Base-by-base conservation (phyloP, 192 early-diverging fungal species). In the Rhizoclosmatium globosum region DNA sequence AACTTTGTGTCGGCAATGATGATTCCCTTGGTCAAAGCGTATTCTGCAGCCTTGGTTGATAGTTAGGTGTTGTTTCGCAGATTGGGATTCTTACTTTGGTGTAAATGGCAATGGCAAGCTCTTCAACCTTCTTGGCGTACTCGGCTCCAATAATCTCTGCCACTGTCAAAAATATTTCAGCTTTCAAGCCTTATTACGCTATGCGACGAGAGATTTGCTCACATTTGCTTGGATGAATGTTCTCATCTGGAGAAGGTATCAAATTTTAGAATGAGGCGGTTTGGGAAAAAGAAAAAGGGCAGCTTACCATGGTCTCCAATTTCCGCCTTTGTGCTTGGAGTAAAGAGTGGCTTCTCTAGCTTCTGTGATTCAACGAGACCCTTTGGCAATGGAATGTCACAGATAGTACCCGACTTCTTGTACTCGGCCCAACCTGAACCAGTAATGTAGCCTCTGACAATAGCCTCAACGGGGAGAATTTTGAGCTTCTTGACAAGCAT, bases 1-100 rank as follows among this genome's bases (percentile, higher is more conserved):
- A 99, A 98, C 84, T 99, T 99, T 47, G 98, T 99, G 72, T 99
- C 98, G 11, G 98, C 98, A 86, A 99, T 99, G 66, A 99, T 95
- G 71, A 99, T 98, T 45, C 97, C 97, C 82, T 90, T 91, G 43
- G 83, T 81, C 3, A 82, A 64, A 2, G 97, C 97, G 73, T 96
- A 97, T 53, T 94, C 90, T 23, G 91, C 90, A 1, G 98, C 98
- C 87, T 91, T 73, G 13, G 17, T 4, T 6, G 44, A 57, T 4
- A 68, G 17, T 62, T 4, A 4, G 21, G 6, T 38, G 4, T 13
- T 4, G 21, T 62, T 62, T 62, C 61, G 39, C 13, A 17, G 11
- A 31, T 71, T 48, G 70, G 1, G 62, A 64, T 21, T 38, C 65
- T 6, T 38, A 85, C 87, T 79, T 85, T 92, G n/a, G 79, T 86